Base-by-base conservation (phyloP, 495 filamentous ascomycete species). In the Alectoria sarmentosa region DNA sequence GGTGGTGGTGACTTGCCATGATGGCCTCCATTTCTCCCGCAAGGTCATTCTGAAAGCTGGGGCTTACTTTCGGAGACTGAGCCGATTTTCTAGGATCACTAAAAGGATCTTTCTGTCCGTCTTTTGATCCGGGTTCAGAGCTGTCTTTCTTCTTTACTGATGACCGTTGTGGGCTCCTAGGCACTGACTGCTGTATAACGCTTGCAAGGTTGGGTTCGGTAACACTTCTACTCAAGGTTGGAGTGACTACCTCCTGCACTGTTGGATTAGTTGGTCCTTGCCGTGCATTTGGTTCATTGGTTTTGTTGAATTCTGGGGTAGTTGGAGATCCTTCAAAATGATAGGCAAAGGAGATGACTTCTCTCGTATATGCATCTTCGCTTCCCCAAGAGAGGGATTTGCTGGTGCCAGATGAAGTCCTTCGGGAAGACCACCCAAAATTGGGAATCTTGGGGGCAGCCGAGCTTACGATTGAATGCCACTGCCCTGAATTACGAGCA, bases 321-420 rank as follows among this genome's bases (percentile, higher is more conserved):
- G 44, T 52, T 55, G 52, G 10, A 37, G 66, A 65, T 14, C 59
- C 59, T 7, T 69, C 52, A 19, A 67, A 57, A n/a, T 60, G 64
- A 59, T 71, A 69, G 13, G 69, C 67, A 58, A 72, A 72, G 1
- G 67, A 57, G 15, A 70, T 62, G 48, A 72, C 59, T n/a, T 71
- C 69, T 57, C 61, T 65, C 34, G 67, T 58, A 36, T 69, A 69
- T 36, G 59, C 59, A 39, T 69, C 69, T 37, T 67, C 67, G 55
- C 54, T 65, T 58, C 64, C 61, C 58, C 54, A 64, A 10, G 69
- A 56, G 3, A 38, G 30, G 19, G 68, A 49, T 39, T 69, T 69
- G 46, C 58, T 32, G 23, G 59, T 61, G 23, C 60, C 52, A 41
- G 65, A 61, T 21, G 68, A 65, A 9, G 58, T 59, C 54, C 61